Evolutionary conservation across 208 protist species (phyloP).

Genomic region (Crithidia acanthocephali): DNA sequence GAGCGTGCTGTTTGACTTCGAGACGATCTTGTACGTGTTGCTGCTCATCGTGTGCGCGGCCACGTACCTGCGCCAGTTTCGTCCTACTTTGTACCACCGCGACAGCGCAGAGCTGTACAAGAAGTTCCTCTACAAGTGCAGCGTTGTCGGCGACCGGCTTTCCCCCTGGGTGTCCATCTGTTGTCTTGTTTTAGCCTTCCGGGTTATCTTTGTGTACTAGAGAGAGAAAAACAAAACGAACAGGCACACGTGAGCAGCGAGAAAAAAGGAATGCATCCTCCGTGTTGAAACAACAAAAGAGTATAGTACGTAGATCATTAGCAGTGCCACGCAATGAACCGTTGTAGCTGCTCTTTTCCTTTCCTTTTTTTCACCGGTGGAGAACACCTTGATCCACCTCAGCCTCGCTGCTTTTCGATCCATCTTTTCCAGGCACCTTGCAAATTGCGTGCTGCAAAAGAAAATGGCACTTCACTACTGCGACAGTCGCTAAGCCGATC

Average conservation of each 20-base stretch:
- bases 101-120: slow-evolving; percentile 85
- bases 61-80: slow-evolving; percentile 91
- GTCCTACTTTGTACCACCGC: slow-evolving; percentile 86
- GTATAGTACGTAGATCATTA: too few species aligned
- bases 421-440: too few species aligned
- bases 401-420: too few species aligned
- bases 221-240: not conserved
- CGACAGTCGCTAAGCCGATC: too few species aligned
- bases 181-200: slow-evolving; percentile 80
- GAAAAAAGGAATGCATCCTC: not conserved
- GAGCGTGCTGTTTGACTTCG: slow-evolving; percentile 91
- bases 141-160: slow-evolving; percentile 91
- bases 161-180: slow-evolving; percentile 79
- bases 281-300: too few species aligned
- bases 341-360: too few species aligned
- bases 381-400: too few species aligned
- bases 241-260: not conserved
- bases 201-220: slow-evolving; percentile 84
- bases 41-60: slow-evolving; percentile 89
- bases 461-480: too few species aligned
- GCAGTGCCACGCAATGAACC: too few species aligned
- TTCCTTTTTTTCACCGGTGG: too few species aligned
- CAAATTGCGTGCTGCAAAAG: too few species aligned
- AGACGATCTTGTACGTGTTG: slow-evolving; percentile 85
- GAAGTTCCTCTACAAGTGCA: slow-evolving; percentile 93